Evolutionary conservation across 2,329 filamentous ascomycete genomes (phyloP).

Genomic region (Claviceps digitariae): DNA sequence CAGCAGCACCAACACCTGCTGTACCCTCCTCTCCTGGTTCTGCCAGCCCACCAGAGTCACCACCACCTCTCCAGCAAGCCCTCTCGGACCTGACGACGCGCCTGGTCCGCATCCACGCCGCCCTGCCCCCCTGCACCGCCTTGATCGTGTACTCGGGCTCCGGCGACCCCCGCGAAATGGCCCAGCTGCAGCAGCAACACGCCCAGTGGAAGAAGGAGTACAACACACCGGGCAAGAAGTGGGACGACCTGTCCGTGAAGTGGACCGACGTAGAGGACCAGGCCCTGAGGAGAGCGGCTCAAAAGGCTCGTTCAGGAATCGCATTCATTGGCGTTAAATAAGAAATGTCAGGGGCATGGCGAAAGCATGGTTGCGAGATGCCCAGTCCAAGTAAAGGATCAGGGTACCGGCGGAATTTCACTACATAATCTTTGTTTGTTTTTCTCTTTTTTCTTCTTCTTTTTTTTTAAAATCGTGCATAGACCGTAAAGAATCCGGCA

Average conservation of each 20-base stretch:
- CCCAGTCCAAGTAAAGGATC: too few relatives aligned
- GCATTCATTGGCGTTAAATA: constrained; percentile 54
- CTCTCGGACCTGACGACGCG: constrained; percentile 32
- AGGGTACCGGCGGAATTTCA: too few relatives aligned
- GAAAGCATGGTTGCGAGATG: too few relatives aligned
- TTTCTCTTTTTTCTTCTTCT: too few relatives aligned
- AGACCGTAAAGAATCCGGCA: too few relatives aligned
- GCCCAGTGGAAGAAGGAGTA: constrained; percentile 50
- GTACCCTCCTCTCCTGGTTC: constrained; percentile 5
- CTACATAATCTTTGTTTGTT: too few relatives aligned
- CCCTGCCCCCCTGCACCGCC: constrained; percentile 50
- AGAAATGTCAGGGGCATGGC: too few relatives aligned
- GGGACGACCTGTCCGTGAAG: constrained; percentile 52
- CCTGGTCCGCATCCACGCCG: constrained; percentile 40
- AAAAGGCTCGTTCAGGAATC: constrained; percentile 45
- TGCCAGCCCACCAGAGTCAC: neutral
- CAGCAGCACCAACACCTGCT: constrained; percentile 9
- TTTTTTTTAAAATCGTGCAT: too few relatives aligned
- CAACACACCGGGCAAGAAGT: constrained; percentile 47
- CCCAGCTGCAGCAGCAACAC: constrained; percentile 45
- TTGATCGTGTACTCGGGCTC: constrained; percentile 53
- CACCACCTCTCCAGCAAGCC: constrained; percentile 29
- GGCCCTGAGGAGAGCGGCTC: constrained; percentile 42
- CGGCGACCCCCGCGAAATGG: constrained; percentile 55
- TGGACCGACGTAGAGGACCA: constrained; percentile 58